Conservation (phyloP, 2,329 filamentous ascomycete genomes). For the Pleoardoris graminearum region DNA sequence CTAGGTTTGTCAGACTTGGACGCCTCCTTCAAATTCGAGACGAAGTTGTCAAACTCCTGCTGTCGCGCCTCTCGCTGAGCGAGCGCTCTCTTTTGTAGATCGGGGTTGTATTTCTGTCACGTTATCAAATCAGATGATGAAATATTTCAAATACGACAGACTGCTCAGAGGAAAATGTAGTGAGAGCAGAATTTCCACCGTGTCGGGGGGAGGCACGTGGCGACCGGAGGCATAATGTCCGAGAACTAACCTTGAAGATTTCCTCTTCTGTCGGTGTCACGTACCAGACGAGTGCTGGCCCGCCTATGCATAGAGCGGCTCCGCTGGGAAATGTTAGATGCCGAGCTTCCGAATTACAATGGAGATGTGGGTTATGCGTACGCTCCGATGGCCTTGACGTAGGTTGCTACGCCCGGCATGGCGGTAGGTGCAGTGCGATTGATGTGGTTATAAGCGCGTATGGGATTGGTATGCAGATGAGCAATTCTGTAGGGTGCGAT, state of each 20-base stretch:
- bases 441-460: not conserved
- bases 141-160: no score
- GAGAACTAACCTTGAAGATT: constrained; percentile 65
- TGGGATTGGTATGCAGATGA: not conserved
- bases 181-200: no score
- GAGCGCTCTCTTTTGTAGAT: constrained; percentile 86
- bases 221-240: constrained; percentile 5
- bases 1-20: constrained; percentile 90
- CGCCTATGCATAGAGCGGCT: constrained; percentile 73
- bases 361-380: constrained; percentile 20
- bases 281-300: constrained; percentile 80
- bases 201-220: constrained; percentile 17
- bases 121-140: not conserved
- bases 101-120: constrained; percentile 79
- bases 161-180: no score
- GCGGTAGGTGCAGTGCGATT: constrained; percentile 2
- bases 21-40: constrained; percentile 80
- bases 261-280: constrained; percentile 87
- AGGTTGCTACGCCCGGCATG: constrained; percentile 36
- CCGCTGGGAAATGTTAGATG: constrained; percentile 59
- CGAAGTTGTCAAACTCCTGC: constrained; percentile 88
- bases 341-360: constrained; percentile 6
- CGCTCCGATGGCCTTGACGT: constrained; percentile 41
- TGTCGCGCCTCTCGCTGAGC: constrained; percentile 75
- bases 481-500: not conserved